Base-by-base conservation (phyloP, 495 filamentous ascomycete genomes). In the Echria macrotheca region DNA sequence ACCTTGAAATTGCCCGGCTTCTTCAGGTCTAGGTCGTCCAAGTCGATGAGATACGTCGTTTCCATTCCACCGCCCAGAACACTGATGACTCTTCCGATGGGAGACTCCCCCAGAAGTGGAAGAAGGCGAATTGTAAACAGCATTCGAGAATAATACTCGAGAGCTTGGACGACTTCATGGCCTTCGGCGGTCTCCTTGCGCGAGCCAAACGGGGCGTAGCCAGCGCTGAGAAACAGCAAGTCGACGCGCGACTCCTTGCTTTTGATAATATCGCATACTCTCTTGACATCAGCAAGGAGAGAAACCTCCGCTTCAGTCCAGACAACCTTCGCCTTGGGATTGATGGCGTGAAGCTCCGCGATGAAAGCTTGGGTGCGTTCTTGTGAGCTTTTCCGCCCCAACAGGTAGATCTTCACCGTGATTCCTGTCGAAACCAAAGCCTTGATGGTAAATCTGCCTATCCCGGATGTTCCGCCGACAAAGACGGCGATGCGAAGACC, bases 391-490 rank as follows among this genome's bases (percentile, higher is more conserved):
- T 62, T 61, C n/a, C 68, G 64, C 12, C 68, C 66, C 50, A 69
- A 47, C 9, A 69, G 32, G 48, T 69, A 70, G 45, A 65, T 52
- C 37, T 48, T 58, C 19, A 61, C 24, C 47, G 48, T 47, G 35
- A 47, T 21, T 3, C 58, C 61, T 5, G 60, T 57, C 5, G 49
- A 35, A 36, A 64, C 61, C 0, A 70, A 44, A 43, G 54, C 61
- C 18, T 28, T 45, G 21, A 66, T 33, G 0, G 66, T 63, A 28
- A 54, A 19, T 50, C 69, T 63, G 24, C 68, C 68, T 36, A 71
- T 67, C 28, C 68, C 68, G 10, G 62, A 62, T 2, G 68, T 71
- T 3, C 64, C 68, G 29, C 68, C 67, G 29, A 60, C 59, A 42
- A 71, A 70, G 39, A 69, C 58, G 24, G 63, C 60, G 21, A 58